Percentiles rank a stretch among this genome's conserved stretches.
Conservation (phyloP, 805 yeast species). For the Schwanniomyces yamadae region DNA sequence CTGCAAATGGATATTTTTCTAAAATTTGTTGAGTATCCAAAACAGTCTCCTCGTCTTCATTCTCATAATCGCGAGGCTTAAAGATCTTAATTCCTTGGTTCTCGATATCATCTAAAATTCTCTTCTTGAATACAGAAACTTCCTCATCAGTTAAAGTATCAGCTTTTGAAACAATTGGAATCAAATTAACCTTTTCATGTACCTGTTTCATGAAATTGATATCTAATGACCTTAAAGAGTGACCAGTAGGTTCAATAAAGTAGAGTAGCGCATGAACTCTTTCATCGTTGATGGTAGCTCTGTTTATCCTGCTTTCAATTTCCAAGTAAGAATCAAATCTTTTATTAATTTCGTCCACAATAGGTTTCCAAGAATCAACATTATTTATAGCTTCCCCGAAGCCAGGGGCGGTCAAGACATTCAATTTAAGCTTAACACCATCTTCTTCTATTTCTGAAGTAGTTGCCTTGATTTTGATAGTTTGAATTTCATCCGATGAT, state of each 20-base stretch:
- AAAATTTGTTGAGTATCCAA: conserved; percentile 64
- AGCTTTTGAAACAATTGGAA: conserved; percentile 92
- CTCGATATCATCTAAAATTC: conserved; percentile 74
- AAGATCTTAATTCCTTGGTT: conserved; percentile 72
- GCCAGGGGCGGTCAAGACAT: conserved; percentile 88
- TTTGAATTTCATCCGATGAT: conserved; percentile 23
- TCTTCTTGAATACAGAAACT: conserved; percentile 67
- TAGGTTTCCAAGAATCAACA: conserved; percentile 77
- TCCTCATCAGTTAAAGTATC: conserved; percentile 92
- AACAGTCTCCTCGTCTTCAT: conserved; percentile 82
- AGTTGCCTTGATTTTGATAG: conserved; percentile 27
- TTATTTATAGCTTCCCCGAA: conserved; percentile 86
- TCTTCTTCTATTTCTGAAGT: conserved; percentile 69
- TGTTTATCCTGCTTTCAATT: conserved; percentile 78
- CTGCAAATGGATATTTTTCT: conserved; percentile 83
- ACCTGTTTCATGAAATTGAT: conserved; percentile 83
- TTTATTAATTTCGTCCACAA: conserved; percentile 81
- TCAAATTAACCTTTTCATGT: conserved; percentile 87
- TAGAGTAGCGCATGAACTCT: conserved; percentile 92
- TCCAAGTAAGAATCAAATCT: conserved; percentile 89
- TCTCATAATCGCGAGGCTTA: conserved; percentile 72
- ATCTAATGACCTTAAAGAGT: conserved; percentile 84
- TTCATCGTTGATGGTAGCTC: conserved; percentile 70
- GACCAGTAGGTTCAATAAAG: conserved; percentile 97
- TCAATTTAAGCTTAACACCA: conserved; percentile 82